Base-by-base conservation (phyloP, 2,329 filamentous ascomycete genomes). In the Arthrobotrys sinensis region DNA sequence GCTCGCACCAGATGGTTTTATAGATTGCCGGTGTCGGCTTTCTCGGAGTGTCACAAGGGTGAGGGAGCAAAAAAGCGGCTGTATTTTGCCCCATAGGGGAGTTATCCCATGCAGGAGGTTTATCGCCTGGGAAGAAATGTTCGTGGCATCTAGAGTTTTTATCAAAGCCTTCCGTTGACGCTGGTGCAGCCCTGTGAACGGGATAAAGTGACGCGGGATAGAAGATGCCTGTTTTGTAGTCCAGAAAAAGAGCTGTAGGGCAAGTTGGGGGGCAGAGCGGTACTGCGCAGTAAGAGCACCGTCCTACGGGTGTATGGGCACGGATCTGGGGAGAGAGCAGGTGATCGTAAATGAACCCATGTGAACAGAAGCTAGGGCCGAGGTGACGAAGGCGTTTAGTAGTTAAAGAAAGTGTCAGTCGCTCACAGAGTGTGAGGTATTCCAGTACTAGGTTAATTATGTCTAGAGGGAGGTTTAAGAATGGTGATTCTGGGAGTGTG, bases 1-100 rank as follows among this genome's bases (percentile, higher is more conserved):
- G 69, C 14, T 73, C 38, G 40, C 69, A 73, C 69, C 60, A 66
- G 8, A 73, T 32, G 0, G 60, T 73, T 19, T 52, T 57, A 8
- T 73, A 66, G 6, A 32, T 28, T n/a, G 21, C 12, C 11, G 11
- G 14, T 12, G 5, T 32, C 11, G 19, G 48, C 3, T 8, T 38
- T 10, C 8, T 10, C 36, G 2, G 1, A 38, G 36, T 2, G 8
- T 38, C 3, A 38, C 7, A 12, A 6, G 36, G 36, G 2, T 38
- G 8, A 12, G 36, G 36, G 6, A 38, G 36, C 12, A 38, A 6
- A 6, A 8, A 10, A 12, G 12, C 12, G 36, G 36, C 7, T 3
- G 12, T 38, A 12, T 38, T 16, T 7, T 34, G 11, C 36, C 11
- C 28, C 24, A 10, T 12, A 1, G 36, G 36, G 6, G 36, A 38